Percentiles rank a stretch among this genome's conserved stretches.
Evolutionary conservation across 257 asterid genomes (phyloP).

Genomic region (Jasminum sambac): DNA sequence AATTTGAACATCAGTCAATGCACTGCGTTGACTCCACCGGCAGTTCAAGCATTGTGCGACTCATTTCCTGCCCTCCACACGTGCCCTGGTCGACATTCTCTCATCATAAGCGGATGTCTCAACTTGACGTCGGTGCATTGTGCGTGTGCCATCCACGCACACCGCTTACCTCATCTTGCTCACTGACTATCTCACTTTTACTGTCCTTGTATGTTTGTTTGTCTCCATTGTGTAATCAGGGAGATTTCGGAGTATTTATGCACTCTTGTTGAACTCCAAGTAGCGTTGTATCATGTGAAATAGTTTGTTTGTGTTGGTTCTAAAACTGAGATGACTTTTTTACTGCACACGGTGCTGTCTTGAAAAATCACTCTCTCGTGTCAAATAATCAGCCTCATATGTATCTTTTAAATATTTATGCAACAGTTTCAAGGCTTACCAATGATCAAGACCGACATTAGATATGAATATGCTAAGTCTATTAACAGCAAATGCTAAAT

Average conservation of each 20-base stretch:
- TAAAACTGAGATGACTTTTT: not conserved
- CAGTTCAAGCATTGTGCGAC: slow-evolving; percentile 91
- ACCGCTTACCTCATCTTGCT: slow-evolving; percentile 62
- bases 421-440: too few relatives aligned
- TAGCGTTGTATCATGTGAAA: not conserved
- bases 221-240: not conserved
- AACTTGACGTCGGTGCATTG: slow-evolving; percentile 81
- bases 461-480: too few relatives aligned
- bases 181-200: slow-evolving; percentile 36
- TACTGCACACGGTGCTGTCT: too few relatives aligned
- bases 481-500: too few relatives aligned
- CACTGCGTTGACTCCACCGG: slow-evolving; percentile 96
- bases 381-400: too few relatives aligned
- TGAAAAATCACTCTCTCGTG: too few relatives aligned
- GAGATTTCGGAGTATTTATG: not conserved
- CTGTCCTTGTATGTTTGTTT: not conserved
- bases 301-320: not conserved
- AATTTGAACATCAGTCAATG: slow-evolving; percentile 93
- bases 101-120: slow-evolving; percentile 89
- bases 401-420: too few relatives aligned
- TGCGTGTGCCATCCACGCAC: slow-evolving; percentile 68
- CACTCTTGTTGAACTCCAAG: not conserved
- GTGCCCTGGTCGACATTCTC: slow-evolving; percentile 79
- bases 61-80: slow-evolving; percentile 91
- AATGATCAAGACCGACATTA: too few relatives aligned